Conservation (phyloP, 306 rosid species). For the Amphicarpaea edgeworthii region DNA sequence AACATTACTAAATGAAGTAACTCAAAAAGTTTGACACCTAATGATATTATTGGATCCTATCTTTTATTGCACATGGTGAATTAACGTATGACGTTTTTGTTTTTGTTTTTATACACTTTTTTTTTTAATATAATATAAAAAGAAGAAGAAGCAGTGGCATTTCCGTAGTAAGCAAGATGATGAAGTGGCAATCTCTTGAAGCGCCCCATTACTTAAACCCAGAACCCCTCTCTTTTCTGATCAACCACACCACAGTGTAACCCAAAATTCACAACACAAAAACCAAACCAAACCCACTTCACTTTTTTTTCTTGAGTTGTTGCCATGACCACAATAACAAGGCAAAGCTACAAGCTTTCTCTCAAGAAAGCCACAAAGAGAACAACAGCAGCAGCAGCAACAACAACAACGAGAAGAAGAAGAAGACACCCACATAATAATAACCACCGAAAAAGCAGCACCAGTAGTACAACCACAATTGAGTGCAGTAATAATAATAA, state of each 20-base stretch:
- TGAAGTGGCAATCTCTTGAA: constrained; percentile 49
- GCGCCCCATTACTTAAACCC: constrained; percentile 67
- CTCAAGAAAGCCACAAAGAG: constrained; percentile 52
- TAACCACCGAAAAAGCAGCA: not conserved
- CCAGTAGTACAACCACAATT: constrained; percentile 42
- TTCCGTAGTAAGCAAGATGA: constrained; percentile 48
- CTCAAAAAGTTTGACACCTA: not conserved
- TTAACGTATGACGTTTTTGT: not conserved
- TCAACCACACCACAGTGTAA: constrained; percentile 18
- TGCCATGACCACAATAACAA: constrained; percentile 65
- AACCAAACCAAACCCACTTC: constrained; percentile 26
- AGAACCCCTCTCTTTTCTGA: constrained; percentile 2
- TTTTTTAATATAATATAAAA: no score
- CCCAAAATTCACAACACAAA: not conserved
- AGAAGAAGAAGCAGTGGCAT: constrained; percentile 51
- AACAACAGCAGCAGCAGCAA: no score
- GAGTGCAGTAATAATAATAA: constrained; percentile 41
- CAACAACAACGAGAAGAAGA: constrained; percentile 37
- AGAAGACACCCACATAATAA: constrained; percentile 22
- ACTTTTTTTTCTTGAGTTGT: not conserved
- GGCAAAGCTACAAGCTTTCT: constrained; percentile 50
- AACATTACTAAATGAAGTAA: not conserved
- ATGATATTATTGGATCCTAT: not conserved
- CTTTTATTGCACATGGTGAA: not conserved
- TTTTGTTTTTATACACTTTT: not conserved